Conservation (phyloP, 176 grass and related monocot genomes). For the Oryza meridionalis region DNA sequence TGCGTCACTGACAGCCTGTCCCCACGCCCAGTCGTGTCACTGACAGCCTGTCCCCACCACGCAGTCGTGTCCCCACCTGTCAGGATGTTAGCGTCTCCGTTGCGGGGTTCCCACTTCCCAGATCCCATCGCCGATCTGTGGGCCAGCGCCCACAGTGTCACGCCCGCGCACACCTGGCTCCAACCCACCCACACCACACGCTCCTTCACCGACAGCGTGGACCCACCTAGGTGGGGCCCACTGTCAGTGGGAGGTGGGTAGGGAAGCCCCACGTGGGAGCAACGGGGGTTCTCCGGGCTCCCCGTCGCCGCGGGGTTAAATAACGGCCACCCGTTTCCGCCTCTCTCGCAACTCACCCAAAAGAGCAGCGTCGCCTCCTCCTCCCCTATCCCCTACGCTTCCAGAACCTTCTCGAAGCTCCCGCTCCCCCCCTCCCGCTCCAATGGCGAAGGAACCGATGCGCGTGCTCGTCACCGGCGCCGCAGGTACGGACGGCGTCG, state of each 20-base stretch:
- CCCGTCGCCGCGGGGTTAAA: constrained; percentile 33
- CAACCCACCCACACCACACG: neutral
- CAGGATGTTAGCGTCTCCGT: neutral
- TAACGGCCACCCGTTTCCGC: constrained; percentile 39
- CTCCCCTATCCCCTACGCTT: neutral
- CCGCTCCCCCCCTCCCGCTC: neutral
- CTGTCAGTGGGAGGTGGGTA: neutral
- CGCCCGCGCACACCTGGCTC: neutral
- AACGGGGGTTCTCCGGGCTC: neutral
- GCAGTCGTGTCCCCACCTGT: constrained; percentile 7
- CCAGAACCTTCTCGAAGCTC: constrained; percentile 39
- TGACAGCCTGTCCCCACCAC: neutral
- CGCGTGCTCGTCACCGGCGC: constrained; percentile 97
- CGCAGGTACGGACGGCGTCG: constrained; percentile 60
- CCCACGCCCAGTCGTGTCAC: neutral
- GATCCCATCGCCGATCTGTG: constrained; percentile 37
- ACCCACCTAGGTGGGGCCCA: neutral
- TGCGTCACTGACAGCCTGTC: neutral
- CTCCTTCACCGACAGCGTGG: accelerated
- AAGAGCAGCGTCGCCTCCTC: constrained; percentile 7
- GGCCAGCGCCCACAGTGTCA: neutral
- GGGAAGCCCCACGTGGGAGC: neutral
- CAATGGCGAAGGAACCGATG: constrained; percentile 94
- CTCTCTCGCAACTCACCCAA: neutral
- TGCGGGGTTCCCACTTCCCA: neutral